Conservation (phyloP, 192 early-diverging fungal genomes). For the Spizellomyces sp. region DNA sequence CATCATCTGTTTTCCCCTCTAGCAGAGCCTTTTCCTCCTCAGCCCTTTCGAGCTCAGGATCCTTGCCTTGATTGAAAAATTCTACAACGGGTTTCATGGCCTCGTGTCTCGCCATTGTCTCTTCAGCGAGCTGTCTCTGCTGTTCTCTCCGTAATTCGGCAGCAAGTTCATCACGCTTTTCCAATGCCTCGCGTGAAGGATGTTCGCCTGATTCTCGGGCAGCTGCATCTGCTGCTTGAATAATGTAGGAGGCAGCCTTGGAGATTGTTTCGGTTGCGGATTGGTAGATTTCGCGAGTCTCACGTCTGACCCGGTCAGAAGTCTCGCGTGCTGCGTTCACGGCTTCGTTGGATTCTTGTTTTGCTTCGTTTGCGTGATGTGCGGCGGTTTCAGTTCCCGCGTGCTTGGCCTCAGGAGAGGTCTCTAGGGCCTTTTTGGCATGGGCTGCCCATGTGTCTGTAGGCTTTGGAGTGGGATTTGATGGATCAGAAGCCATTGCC, state of each 20-base stretch:
- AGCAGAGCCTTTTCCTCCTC: conserved; percentile 15
- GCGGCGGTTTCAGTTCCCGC: not conserved
- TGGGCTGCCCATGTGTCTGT: conserved; percentile 8
- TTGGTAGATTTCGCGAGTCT: not conserved
- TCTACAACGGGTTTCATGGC: conserved; percentile 14
- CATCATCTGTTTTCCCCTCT: not conserved
- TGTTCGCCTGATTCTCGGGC: not conserved
- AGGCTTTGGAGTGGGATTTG: conserved; percentile 7
- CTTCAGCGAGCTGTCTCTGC: not conserved
- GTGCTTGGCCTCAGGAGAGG: not conserved
- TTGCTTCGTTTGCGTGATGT: not conserved
- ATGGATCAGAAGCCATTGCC: conserved; percentile 1
- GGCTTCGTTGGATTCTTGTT: not conserved
- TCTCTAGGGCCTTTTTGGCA: conserved; percentile 11
- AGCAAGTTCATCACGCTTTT: not conserved
- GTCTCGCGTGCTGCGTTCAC: not conserved
- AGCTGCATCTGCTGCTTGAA: not conserved
- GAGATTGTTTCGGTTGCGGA: not conserved
- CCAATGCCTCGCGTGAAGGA: not conserved
- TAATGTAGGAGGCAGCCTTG: not conserved
- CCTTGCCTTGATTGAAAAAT: conserved; percentile 19
- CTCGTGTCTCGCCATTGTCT: not conserved
- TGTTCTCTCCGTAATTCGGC: not conserved
- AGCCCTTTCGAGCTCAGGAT: conserved; percentile 8
- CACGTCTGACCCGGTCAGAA: not conserved